Evolutionary conservation across 352 stramenopile species (phyloP).

Genomic region (Hyaloperonospora brassicae): DNA sequence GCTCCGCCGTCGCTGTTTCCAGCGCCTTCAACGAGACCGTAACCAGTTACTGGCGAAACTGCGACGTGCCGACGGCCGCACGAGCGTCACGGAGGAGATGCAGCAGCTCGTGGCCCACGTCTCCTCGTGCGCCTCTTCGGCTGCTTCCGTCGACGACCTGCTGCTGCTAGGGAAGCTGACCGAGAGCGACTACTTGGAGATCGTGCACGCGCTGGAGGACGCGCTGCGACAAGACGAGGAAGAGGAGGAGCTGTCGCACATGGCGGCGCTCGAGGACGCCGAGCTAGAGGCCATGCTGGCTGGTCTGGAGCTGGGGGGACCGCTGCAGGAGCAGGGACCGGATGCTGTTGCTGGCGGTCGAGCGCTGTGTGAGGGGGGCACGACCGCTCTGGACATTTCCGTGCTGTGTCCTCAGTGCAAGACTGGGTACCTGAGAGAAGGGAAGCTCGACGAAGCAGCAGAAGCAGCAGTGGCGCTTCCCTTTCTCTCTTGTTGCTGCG

Average conservation of each 20-base stretch:
- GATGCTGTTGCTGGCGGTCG: background rate
- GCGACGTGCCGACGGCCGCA: constrained; percentile 36
- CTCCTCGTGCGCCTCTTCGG: constrained; percentile 18
- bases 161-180: constrained; percentile 45
- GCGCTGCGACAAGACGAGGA: constrained; percentile 45
- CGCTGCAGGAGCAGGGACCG: constrained; percentile 3
- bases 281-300: constrained; percentile 65
- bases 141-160: constrained; percentile 57
- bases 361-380: constrained; percentile 1
- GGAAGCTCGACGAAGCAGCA: background rate
- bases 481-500: constrained; percentile 38
- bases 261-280: constrained; percentile 61
- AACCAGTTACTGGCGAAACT: constrained; percentile 52
- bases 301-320: constrained; percentile 39
- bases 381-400: background rate
- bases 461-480: constrained; percentile 2
- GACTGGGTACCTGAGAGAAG: constrained; percentile 26
- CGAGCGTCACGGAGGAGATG: constrained; percentile 55
- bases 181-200: constrained; percentile 67
- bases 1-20: constrained; percentile 62
- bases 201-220: constrained; percentile 66
- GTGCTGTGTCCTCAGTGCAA: constrained; percentile 50
- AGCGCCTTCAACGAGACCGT: constrained; percentile 57
- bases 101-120: constrained; percentile 42
- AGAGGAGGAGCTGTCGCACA: constrained; percentile 39